Conservation (phyloP, 768 basidiomycete species). For the Tephrocybe sp. region DNA sequence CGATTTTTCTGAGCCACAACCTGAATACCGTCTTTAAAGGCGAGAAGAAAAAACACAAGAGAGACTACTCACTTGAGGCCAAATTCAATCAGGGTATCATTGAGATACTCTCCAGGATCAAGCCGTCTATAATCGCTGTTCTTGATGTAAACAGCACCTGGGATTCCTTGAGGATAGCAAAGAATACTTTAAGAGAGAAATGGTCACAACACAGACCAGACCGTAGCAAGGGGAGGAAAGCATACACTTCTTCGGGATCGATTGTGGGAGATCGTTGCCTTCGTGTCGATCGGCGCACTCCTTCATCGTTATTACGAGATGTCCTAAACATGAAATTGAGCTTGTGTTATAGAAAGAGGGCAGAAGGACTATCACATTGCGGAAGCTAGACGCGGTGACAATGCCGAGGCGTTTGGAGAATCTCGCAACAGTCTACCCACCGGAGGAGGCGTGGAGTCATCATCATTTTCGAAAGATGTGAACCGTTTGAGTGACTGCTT, state of each 20-base stretch:
- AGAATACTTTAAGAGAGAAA: slow-evolving; percentile 51
- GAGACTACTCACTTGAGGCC: slow-evolving; percentile 87
- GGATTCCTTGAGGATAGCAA: slow-evolving; percentile 68
- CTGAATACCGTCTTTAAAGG: slow-evolving; percentile 36
- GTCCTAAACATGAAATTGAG: neutral
- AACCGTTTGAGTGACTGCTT: slow-evolving; percentile 4
- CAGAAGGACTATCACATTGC: neutral
- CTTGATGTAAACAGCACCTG: slow-evolving; percentile 81
- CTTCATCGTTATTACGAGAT: slow-evolving; percentile 1
- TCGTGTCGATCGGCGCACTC: slow-evolving; percentile 17
- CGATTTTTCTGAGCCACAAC: slow-evolving; percentile 65
- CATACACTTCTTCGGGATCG: slow-evolving; percentile 70
- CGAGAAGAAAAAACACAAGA: neutral
- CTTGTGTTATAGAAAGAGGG: neutral
- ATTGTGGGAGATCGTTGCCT: slow-evolving; percentile 20
- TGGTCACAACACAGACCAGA: neutral
- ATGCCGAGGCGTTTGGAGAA: slow-evolving; percentile 6
- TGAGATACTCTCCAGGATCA: slow-evolving; percentile 81
- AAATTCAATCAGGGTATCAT: slow-evolving; percentile 96
- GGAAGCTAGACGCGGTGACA: slow-evolving; percentile 9
- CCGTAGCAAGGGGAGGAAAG: slow-evolving; percentile 4
- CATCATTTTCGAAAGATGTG: slow-evolving; percentile 2
- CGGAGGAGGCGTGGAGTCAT: slow-evolving; percentile 11
- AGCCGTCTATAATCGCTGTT: slow-evolving; percentile 75
- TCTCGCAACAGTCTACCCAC: slow-evolving; percentile 2